phyloP scores from a whole-genome alignment of 148 eudicot species.

The Rhododendron henanense region DNA sequence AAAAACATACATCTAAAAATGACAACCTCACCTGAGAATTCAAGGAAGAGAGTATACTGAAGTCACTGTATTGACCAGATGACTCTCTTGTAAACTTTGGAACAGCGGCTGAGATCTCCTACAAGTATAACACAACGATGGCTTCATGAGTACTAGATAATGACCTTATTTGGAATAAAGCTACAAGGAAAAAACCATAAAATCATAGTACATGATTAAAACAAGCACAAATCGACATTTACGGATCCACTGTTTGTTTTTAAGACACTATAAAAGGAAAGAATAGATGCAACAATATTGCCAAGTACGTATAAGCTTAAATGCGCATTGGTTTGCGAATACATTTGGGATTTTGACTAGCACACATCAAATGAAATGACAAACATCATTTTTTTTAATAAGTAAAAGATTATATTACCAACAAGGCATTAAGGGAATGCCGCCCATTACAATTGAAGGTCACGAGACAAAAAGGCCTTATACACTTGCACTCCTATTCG shows the following conservation, averaged over 20 bases:
- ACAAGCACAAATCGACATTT: not conserved
- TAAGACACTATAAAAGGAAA: not conserved
- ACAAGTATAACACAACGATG: constrained; percentile 5
- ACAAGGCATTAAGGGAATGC: too few relatives aligned
- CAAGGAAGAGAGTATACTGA: constrained; percentile 84
- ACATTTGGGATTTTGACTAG: not conserved
- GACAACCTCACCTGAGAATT: constrained; percentile 69
- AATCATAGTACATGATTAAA: not conserved
- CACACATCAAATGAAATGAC: not conserved
- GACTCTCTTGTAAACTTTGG: constrained; percentile 78
- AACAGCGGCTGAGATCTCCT: constrained; percentile 85
- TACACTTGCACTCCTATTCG: too few relatives aligned
- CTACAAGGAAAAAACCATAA: not conserved
- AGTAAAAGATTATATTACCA: too few relatives aligned
- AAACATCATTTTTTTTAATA: not conserved
- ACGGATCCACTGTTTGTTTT: not conserved
- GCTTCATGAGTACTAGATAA: not conserved
- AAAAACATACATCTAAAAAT: not conserved
- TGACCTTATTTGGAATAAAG: not conserved
- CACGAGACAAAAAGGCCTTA: too few relatives aligned
- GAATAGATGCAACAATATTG: not conserved
- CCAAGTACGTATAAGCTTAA: not conserved
- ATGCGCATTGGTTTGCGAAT: not conserved
- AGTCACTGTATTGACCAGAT: constrained; percentile 85
- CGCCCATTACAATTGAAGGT: too few relatives aligned